Evolutionary conservation across 345 rosid species (phyloP).

Genomic region (Draba incana): DNA sequence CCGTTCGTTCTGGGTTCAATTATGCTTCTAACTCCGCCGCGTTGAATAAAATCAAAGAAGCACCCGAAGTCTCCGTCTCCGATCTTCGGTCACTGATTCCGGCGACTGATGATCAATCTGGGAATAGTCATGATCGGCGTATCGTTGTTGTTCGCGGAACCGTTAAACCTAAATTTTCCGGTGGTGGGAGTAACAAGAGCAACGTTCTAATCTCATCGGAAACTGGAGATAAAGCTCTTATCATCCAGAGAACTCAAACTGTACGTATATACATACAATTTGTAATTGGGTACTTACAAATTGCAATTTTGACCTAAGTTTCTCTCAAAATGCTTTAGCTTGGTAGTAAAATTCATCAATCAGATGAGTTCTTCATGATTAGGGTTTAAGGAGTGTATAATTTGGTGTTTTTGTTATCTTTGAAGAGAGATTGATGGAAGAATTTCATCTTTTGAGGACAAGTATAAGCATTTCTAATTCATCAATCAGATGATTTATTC

Average conservation of each 20-base stretch:
- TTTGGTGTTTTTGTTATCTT: neutral
- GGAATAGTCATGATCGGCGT: conserved; percentile 37
- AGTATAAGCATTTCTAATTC: neutral
- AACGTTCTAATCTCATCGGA: conserved; percentile 59
- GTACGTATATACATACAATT: conserved; percentile 43
- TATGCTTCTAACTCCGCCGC: conserved; percentile 56
- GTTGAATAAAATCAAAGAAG: conserved; percentile 53
- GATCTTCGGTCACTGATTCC: conserved; percentile 71
- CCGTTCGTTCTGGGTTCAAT: conserved; percentile 59
- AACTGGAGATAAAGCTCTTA: conserved; percentile 83
- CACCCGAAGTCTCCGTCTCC: conserved; percentile 57
- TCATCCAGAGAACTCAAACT: conserved; percentile 79
- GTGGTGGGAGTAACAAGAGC: conserved; percentile 48
- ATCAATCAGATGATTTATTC: too few species aligned
- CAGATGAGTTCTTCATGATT: neutral
- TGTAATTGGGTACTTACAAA: neutral
- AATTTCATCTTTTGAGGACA: neutral
- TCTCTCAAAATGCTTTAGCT: neutral
- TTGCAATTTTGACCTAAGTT: neutral
- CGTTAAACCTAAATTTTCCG: conserved; percentile 56
- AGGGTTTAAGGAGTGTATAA: neutral
- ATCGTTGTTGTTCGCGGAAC: conserved; percentile 69
- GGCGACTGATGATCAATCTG: conserved; percentile 24
- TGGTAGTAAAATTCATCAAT: neutral
- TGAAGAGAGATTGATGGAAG: neutral